Evolutionary conservation across 331 rosid species (phyloP).

Genomic region (Pyrus hybrid): DNA sequence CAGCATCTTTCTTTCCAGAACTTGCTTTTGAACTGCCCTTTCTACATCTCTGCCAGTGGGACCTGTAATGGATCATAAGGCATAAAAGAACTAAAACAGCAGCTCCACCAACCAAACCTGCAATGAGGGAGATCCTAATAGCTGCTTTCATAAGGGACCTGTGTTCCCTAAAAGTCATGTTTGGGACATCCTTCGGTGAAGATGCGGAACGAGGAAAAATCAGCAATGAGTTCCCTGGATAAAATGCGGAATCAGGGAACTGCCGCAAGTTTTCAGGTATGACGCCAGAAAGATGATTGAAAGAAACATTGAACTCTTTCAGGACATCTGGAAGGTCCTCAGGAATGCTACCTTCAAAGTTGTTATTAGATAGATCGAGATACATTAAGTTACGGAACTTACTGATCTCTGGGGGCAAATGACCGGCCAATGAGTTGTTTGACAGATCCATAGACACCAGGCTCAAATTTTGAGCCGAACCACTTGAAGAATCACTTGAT

Average conservation of each 20-base stretch:
- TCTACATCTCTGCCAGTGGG: slow-evolving; percentile 21
- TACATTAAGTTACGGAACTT: slow-evolving; percentile 42
- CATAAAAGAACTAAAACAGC: slow-evolving; percentile 36
- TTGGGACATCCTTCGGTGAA: slow-evolving; percentile 28
- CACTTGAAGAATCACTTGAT: slow-evolving; percentile 9
- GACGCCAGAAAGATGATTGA: slow-evolving; percentile 61
- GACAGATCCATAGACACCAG: slow-evolving; percentile 66
- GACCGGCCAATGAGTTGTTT: slow-evolving; percentile 56
- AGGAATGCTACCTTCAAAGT: slow-evolving; percentile 60
- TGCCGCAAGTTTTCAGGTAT: slow-evolving; percentile 48
- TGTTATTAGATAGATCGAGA: slow-evolving; percentile 51
- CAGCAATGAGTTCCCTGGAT: slow-evolving; percentile 65
- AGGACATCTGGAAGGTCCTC: slow-evolving; percentile 48
- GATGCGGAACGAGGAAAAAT: slow-evolving; percentile 33
- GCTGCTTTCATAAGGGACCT: slow-evolving; percentile 33
- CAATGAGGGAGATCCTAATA: slow-evolving; percentile 47
- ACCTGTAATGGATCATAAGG: slow-evolving; percentile 32
- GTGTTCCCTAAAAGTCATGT: slow-evolving; percentile 20
- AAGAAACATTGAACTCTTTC: slow-evolving; percentile 54
- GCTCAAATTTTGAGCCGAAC: slow-evolving; percentile 30
- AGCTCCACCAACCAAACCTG: slow-evolving; percentile 41
- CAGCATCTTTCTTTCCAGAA: slow-evolving; percentile 20
- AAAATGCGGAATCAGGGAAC: slow-evolving; percentile 71
- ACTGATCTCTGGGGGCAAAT: slow-evolving; percentile 36
- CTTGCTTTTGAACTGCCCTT: slow-evolving; percentile 22